Base-by-base conservation (phyloP, 2,329 filamentous ascomycete species). In the Fusarium liriodendri region DNA sequence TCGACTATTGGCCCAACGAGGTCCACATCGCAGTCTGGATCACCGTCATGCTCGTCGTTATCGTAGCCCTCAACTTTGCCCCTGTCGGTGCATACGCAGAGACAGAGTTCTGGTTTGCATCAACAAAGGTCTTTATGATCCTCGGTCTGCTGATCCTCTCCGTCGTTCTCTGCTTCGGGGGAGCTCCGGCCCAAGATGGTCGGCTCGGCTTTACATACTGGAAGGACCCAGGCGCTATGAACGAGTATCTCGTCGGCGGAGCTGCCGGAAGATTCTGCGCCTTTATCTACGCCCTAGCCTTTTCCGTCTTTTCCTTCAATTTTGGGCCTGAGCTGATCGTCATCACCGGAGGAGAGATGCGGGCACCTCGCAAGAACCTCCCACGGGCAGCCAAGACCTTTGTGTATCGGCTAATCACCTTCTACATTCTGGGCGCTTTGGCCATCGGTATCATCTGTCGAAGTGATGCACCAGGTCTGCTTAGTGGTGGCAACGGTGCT, bases 221-320 rank as follows among this genome's bases (percentile, higher is more conserved):
- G 45, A 50, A 18, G 2, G 7, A n/a, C 22, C 45, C 45, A 2
- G 45, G 45, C 8, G 45, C 45, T 16, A 27, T 50, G 14, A 50
- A n/a, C 7, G 45, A 29, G 45, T 50, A 50, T 13, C 7, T 50
- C 8, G 22, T 27, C 4, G 27, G 22, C 1, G 45, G 45, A n/a
- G 45, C 22, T 27, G 22, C 45, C 1, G 45, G 45, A 2, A 22
- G 45, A 18, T 27, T 50, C 18, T 22, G 22, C 4, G 45, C 45
- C 83, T 83, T 1, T 85, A 87, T 67, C 82, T 81, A 76, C 85
- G 84, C 85, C 40, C 83, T 88, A 45, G 84, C 87, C 70, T 68
- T 68, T 13, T 71, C 84, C 84, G 62, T 86, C 84, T 1, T 85
- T 85, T 0, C 88, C 87, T 78, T 83, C 84, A 5, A 50, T 18